Base-by-base conservation (phyloP, 768 basidiomycete genomes). In the Tulasnella sp. region DNA sequence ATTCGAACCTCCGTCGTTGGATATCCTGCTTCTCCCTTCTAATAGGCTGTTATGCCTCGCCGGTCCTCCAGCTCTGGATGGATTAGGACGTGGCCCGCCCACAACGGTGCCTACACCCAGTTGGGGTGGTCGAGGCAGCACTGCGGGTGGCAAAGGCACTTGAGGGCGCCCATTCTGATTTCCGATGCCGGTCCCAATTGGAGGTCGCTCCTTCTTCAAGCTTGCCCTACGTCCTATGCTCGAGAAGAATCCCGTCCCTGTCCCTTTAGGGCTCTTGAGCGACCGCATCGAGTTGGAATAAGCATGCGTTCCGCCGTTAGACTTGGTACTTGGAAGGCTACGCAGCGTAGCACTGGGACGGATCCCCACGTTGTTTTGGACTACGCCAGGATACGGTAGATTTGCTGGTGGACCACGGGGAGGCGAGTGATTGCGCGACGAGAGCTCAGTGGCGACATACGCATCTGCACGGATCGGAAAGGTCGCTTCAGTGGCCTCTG, bases 331-430 rank as follows among this genome's bases (percentile, higher is more conserved):
- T 16, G 54, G 50, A 44, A 64, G 41, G 60, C 5, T 64, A 28
- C 60, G 48, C 41, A 64, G 24, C 22, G 44, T 50, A 16, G 76
- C n/a, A 41, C 42, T 42, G 8, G 50, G 37, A 9, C 76, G 76
- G 37, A 41, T 28, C 41, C 44, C 64, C 4, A 50, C 64, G 28
- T 48, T 74, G 28, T 48, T 74, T 24, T 77, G 76, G 3, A 72
- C 77, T 28, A 80, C 54, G 20, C 78, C 78, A 44, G 81, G 81
- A 54, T 79, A 81, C 24, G 81, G 81, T 3, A 81, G 41, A 40
- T 78, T 78, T 22, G 81, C 72, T 18, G 81, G 81, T 14, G 78
- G 73, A 37, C 78, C 78, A 22, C 58, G 44, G 12, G 76, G 76
- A 64, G 80, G 80, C 7, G 80, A 77, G 44, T 77, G 46, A 31